These are phyloP conservation scores for Acrodontium crateriforme DNA, from an alignment of 2,329 filamentous ascomycete genomes.

Conservation along the genomic window DNA sequence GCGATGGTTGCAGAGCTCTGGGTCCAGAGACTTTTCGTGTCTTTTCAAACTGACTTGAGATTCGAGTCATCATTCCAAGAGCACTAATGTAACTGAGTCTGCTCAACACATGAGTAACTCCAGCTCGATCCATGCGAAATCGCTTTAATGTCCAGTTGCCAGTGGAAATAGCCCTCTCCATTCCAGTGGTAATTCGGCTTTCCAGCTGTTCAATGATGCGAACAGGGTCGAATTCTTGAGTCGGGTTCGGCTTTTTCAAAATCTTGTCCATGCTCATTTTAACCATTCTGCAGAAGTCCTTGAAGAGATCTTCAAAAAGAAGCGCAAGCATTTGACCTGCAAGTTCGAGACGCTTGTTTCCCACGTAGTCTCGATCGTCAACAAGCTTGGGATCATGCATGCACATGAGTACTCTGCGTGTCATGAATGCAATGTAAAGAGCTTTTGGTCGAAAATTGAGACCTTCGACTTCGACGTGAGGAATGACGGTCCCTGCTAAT, in stretches of 20 bases:
- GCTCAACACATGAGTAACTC: conserved; percentile 91
- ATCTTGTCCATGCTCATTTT: conserved; percentile 93
- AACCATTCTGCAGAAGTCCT: conserved; percentile 78
- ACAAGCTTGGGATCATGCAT: conserved; percentile 79
- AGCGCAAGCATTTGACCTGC: conserved; percentile 88
- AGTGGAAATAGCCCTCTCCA: conserved; percentile 92
- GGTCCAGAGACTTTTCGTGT: conserved; percentile 93
- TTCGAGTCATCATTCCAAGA: conserved; percentile 98
- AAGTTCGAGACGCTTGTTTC: conserved; percentile 90
- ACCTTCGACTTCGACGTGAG: conserved; percentile 81
- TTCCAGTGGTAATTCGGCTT: conserved; percentile 76
- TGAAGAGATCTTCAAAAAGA: conserved; percentile 95
- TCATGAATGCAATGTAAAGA: conserved; percentile 93
- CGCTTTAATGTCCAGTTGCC: conserved; percentile 97
- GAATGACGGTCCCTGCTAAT: conserved; percentile 81
- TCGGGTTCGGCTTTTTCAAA: conserved; percentile 82
- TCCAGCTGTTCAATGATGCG: conserved; percentile 73
- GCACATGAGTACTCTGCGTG: conserved; percentile 87
- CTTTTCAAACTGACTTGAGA: conserved; percentile 97
- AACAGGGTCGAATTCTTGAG: conserved; percentile 75
- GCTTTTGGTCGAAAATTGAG: conserved; percentile 96
- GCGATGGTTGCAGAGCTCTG: conserved; percentile 87
- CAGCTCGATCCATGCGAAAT: conserved; percentile 96
- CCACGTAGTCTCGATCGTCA: conserved; percentile 93
- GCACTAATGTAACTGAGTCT: conserved; percentile 92